Evolutionary conservation across 2,329 filamentous ascomycete genomes (phyloP).

Genomic region (Neofusicoccum kwambonambiense): DNA sequence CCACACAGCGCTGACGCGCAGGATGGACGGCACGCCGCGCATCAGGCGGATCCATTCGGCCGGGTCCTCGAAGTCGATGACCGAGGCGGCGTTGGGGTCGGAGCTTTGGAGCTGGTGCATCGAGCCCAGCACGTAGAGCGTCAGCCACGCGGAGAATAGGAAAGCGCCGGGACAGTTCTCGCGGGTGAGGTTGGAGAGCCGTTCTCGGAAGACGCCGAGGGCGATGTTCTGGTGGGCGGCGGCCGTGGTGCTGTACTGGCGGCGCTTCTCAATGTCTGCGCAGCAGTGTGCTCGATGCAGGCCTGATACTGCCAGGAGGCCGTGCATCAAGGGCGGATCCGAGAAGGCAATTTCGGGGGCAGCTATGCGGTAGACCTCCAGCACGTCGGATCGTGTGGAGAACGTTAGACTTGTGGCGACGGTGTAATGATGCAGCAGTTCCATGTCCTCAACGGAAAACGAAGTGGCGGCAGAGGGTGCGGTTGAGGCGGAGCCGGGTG

Average conservation of each 20-base stretch:
- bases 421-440: constrained; percentile 33
- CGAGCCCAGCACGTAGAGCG: constrained; percentile 6
- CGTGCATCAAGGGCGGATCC: constrained; percentile 46
- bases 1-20: constrained; percentile 9
- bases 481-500: neutral
- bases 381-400: constrained; percentile 22
- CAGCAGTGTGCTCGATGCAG: constrained; percentile 40
- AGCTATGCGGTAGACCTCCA: constrained; percentile 24
- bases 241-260: neutral
- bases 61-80: constrained; percentile 10
- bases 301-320: constrained; percentile 44
- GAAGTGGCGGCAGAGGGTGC: constrained; percentile 13
- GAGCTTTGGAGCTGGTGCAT: constrained; percentile 11
- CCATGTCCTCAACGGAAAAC: constrained; percentile 28
- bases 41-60: constrained; percentile 14
- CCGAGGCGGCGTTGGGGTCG: neutral
- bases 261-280: neutral
- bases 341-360: constrained; percentile 39
- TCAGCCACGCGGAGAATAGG: constrained; percentile 13
- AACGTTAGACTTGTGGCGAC: constrained; percentile 30
- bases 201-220: constrained; percentile 11
- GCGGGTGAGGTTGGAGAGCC: constrained; percentile 14
- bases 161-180: constrained; percentile 14
- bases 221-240: constrained; percentile 5
- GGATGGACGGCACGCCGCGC: constrained; percentile 12